These are phyloP conservation scores for Striga asiatica DNA, from an alignment of 257 asterid species.

Conservation along the genomic window DNA sequence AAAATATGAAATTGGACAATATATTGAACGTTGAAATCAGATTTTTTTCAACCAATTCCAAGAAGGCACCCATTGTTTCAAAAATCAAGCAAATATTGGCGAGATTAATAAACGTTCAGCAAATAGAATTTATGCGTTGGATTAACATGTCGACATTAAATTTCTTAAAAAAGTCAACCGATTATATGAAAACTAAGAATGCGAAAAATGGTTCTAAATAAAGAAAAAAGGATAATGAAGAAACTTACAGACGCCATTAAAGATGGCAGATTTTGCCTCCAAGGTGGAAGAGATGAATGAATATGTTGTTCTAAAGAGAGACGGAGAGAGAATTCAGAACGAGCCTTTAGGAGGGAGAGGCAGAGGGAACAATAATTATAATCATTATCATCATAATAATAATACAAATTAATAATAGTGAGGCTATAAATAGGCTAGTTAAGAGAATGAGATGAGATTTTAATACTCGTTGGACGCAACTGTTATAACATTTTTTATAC, in stretches of 20 bases:
- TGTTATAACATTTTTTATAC: neutral
- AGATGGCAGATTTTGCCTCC: conserved; percentile 25
- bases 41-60: too few relatives aligned
- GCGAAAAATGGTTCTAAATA: neutral
- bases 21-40: too few relatives aligned
- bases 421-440: conserved; percentile 11
- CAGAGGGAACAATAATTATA: neutral
- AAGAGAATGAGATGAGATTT: neutral
- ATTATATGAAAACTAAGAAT: neutral
- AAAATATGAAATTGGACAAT: neutral
- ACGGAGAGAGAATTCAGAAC: conserved; percentile 22
- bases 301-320: conserved; percentile 1
- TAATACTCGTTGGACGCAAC: neutral
- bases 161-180: neutral
- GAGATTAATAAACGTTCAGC: neutral
- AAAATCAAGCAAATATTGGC: neutral
- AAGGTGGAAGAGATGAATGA: conserved; percentile 18
- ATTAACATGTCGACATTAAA: too few relatives aligned
- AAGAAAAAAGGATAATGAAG: neutral
- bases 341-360: conserved; percentile 26
- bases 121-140: neutral
- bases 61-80: neutral
- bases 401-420: neutral
- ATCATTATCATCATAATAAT: neutral
- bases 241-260: conserved; percentile 55